phyloP scores from a whole-genome alignment of 352 stramenopile genomes.

The Pythium rhizo-oryzae region DNA sequence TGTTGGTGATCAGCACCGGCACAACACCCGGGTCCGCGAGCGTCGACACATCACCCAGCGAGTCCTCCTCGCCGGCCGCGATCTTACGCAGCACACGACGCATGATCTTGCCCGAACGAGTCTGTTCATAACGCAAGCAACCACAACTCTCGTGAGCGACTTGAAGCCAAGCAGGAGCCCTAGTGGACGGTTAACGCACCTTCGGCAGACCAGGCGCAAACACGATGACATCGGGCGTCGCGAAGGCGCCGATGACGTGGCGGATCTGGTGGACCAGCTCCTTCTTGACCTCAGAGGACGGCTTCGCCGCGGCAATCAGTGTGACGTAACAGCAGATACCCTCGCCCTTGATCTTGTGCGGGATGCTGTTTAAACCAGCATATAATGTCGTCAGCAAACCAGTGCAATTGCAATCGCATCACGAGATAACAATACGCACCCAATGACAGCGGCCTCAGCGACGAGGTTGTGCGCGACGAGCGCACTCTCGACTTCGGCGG shows the following conservation, averaged over 20 bases:
- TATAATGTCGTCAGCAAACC: neutral
- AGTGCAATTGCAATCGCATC: neutral
- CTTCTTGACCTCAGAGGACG: conserved; percentile 58
- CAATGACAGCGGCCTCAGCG: conserved; percentile 95
- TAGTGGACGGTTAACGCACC: conserved; percentile 16
- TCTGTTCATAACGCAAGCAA: conserved; percentile 42
- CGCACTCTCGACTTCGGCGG: conserved; percentile 87
- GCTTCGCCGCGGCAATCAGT: conserved; percentile 82
- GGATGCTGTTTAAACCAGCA: conserved; percentile 48
- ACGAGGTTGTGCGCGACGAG: conserved; percentile 93
- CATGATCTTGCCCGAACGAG: conserved; percentile 98
- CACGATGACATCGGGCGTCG: conserved; percentile 96
- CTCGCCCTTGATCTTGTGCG: conserved; percentile 97
- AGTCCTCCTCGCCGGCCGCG: conserved; percentile 93
- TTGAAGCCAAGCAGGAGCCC: neutral
- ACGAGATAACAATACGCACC: conserved; percentile 30
- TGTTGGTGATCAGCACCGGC: conserved; percentile 90
- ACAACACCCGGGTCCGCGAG: conserved; percentile 97
- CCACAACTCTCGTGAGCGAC: neutral
- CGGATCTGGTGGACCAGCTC: conserved; percentile 88
- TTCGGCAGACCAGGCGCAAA: conserved; percentile 93
- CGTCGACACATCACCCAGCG: conserved; percentile 96
- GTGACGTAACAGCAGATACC: conserved; percentile 96
- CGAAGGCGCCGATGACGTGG: conserved; percentile 95
- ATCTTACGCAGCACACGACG: conserved; percentile 98